Evolutionary conservation across 2,329 filamentous ascomycete genomes (phyloP), one percentile per base, ranked within the genome.

Genomic region (Curvularia verruculosa): DNA sequence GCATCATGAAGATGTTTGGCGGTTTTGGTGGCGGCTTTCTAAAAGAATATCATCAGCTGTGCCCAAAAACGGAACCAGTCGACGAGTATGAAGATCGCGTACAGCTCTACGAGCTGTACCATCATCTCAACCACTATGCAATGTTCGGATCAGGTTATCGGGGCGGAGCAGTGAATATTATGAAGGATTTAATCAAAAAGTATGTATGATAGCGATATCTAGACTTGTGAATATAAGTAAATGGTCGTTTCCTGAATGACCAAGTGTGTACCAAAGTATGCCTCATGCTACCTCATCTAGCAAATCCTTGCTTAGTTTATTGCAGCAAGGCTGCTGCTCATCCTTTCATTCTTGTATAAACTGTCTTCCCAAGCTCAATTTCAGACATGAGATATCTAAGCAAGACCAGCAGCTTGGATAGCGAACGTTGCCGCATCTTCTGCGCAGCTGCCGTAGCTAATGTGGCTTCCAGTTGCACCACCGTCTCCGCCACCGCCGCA

Each of bases 1-100:
- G 94, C 0, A 96, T 96, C 64, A 97, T 97, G 92, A 85, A 84
- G 49, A 96, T 97, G 92, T 98, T 97, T 82, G 93, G 93, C 0
- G 94, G 94, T 0, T 96, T 96, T 75, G 87, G 87, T 0, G 68
- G 75, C 0, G 75, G 71, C 1, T 96, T 96, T 68, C 87, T 90
- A 82, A 83, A 83, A 29, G 91, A 95, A 72, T 98, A 97, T 73
- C 85, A 90, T 73, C 75, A 80, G 37, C 71, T 92, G 23, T 87
- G 93, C 45, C 89, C 89, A 0, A 96, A 89, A 79, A 88, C 89
- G 8, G 90, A 96, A 73, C 93, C 93, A 0, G 83, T 81, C 10
- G 86, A 84, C 10, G 93, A 98, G 80, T 96, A 91, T 80, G 87
- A 89, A n/a, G 93, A 97, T 76, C 83, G 94, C 18, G 79, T 96